phyloP scores from a whole-genome alignment of 2,329 filamentous ascomycete genomes.

The Bisporella sp. region DNA sequence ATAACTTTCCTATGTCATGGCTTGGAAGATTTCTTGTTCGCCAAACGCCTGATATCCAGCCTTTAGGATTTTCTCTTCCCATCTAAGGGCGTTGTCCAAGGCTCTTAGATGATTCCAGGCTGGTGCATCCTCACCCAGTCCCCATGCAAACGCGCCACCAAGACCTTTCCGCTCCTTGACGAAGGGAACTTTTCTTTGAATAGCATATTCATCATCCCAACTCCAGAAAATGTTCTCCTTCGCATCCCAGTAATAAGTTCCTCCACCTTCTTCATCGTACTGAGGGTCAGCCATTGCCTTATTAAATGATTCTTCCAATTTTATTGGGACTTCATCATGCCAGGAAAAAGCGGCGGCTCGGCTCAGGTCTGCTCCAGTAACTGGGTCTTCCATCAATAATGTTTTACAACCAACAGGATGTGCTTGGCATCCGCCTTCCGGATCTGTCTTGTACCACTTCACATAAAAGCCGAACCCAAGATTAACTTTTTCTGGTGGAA shows the following conservation, averaged over 20 bases:
- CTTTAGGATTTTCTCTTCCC: too few species aligned
- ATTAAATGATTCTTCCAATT: constrained; percentile 49
- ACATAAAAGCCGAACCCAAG: constrained; percentile 62
- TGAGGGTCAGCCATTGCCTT: constrained; percentile 44
- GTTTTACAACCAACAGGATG: constrained; percentile 48
- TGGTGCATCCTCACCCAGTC: constrained; percentile 57
- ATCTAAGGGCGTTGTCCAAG: constrained; percentile 22
- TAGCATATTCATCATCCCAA: constrained; percentile 58
- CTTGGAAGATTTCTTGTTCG: too few species aligned
- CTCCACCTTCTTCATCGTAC: constrained; percentile 52
- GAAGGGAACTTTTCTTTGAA: constrained; percentile 53
- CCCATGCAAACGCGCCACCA: constrained; percentile 72
- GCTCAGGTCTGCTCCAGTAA: constrained; percentile 50
- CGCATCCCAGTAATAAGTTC: constrained; percentile 62
- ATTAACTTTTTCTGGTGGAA: constrained; percentile 46
- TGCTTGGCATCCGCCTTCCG: constrained; percentile 30
- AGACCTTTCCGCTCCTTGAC: constrained; percentile 50
- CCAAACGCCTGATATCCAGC: too few species aligned
- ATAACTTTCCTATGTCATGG: too few species aligned
- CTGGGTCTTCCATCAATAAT: constrained; percentile 48
- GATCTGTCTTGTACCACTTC: constrained; percentile 52
- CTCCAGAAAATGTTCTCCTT: constrained; percentile 61
- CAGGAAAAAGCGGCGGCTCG: constrained; percentile 54
- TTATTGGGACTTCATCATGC: constrained; percentile 45
- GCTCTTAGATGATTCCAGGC: constrained; percentile 37